Base-by-base conservation (phyloP, 176 grass and related monocot species). In the barley (Hordeum vulgare) region DNA sequence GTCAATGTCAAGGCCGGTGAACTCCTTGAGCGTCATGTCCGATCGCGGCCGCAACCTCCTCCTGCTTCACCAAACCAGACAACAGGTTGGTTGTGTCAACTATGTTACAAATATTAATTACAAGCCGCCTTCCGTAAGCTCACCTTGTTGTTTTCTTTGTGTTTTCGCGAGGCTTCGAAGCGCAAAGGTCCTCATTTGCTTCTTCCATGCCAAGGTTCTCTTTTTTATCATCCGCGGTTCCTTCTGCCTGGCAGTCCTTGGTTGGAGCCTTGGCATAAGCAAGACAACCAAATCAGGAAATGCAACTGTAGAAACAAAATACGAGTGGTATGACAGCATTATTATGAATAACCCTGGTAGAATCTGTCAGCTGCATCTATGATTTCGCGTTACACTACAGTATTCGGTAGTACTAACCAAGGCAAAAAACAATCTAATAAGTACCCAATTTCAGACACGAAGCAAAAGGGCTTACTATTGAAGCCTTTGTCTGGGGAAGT, bases 21-120 rank as follows among this genome's bases (percentile, higher is more conserved):
- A 89, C 29, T 94, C 92, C 80, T 81, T 91, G 24, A 94, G 80
- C 69, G 91, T 51, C 89, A 94, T 91, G 29, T 49, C 13, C 29
- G 89, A 71, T 44, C 56, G 72, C 5, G 92, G 89, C 72, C 69
- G 84, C 51, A 94, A 77, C 68, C 66, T 94, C 86, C 92, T 94
- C 80, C 89, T 90, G 45, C 71, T 71, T 45, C 41, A 83, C 69
- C 40, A 72, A 72, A 72, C 13, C 40, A 72, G 14, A 18, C 34
- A 34, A 68, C 33, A 39, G 34, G 18, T 68, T 71, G 67, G 13
- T 45, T 45, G 47, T 51, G 47, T 51, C 15, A 51, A 18, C 6
- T 18, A 51, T 0, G 15, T 51, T 51, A 51, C 6, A 7, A 5
- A 17, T 18, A 18, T 18, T 51, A 6, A 51, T 51, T 51, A 51